Evolutionary conservation across 495 filamentous ascomycete species (phyloP).

Genomic region (Lophiostoma macrostomum): DNA sequence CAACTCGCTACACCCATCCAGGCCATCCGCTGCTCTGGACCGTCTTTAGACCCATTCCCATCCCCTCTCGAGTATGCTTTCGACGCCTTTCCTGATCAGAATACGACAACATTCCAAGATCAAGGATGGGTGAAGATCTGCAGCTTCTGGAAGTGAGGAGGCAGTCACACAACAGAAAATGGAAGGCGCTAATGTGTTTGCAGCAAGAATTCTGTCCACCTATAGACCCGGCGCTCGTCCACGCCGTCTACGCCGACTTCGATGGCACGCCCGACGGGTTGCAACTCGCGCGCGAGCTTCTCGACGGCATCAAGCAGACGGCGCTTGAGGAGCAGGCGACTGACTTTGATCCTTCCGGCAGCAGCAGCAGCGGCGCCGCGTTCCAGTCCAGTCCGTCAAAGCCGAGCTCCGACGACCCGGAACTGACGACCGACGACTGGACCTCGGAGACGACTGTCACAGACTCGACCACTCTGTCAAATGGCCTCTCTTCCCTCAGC

Average conservation of each 20-base stretch:
- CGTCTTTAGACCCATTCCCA: not conserved
- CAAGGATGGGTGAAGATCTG: conserved; percentile 28
- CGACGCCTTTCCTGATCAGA: not conserved
- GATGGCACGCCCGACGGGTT: conserved; percentile 53
- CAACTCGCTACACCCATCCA: not conserved
- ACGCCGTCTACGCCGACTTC: conserved; percentile 66
- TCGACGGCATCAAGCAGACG: conserved; percentile 57
- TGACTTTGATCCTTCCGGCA: conserved; percentile 76
- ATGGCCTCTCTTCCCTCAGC: conserved; percentile 30
- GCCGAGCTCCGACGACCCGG: conserved; percentile 2
- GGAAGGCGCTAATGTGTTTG: not conserved
- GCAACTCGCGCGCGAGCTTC: conserved; percentile 48
- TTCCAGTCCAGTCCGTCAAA: conserved; percentile 34
- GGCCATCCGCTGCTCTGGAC: not conserved
- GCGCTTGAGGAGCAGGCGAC: conserved; percentile 64
- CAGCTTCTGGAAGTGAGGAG: conserved; percentile 16
- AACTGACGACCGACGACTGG: conserved; percentile 4
- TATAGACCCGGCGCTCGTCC: conserved; percentile 60
- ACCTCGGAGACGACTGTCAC: conserved; percentile 44
- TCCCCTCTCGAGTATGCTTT: conserved; percentile 7
- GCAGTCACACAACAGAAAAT: not conserved
- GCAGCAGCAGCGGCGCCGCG: conserved; percentile 43
- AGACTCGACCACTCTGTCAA: conserved; percentile 46
- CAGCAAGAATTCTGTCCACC: conserved; percentile 58
- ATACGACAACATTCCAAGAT: conserved; percentile 10